Evolutionary conservation across 768 basidiomycete genomes (phyloP).

Genomic region (Tricholoma sp.): DNA sequence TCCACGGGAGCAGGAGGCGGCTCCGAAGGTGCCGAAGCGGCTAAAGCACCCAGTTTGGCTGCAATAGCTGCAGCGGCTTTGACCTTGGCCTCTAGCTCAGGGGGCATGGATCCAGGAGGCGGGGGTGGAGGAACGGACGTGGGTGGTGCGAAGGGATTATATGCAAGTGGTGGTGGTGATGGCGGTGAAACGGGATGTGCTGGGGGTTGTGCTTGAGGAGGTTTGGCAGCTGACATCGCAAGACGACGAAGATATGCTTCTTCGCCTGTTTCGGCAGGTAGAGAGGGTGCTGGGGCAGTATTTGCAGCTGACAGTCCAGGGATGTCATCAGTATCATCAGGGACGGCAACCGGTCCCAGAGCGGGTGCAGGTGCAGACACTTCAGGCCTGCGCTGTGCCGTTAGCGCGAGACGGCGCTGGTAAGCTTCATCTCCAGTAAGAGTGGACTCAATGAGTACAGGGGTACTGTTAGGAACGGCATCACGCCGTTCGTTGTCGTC

Average conservation of each 20-base stretch:
- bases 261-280: constrained; percentile 47
- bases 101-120: constrained; percentile 29
- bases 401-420: constrained; percentile 70
- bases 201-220: constrained; percentile 14
- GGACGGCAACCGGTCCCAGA: constrained; percentile 11
- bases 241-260: constrained; percentile 63
- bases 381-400: constrained; percentile 24
- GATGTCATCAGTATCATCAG: constrained; percentile 18
- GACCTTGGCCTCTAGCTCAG: constrained; percentile 58
- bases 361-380: constrained; percentile 19
- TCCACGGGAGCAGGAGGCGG: constrained; percentile 24
- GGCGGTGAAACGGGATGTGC: constrained; percentile 25
- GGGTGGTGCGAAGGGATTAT: constrained; percentile 67
- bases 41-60: constrained; percentile 62
- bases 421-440: constrained; percentile 79
- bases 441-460: constrained; percentile 35
- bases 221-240: constrained; percentile 39
- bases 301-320: constrained; percentile 14
- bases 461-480: constrained; percentile 24
- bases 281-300: constrained; percentile 10
- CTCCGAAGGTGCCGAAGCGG: constrained; percentile 22
- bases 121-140: constrained; percentile 54
- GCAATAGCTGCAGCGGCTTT: constrained; percentile 83
- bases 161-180: constrained; percentile 54
- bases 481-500: constrained; percentile 37